A percentile compares a stretch with the other conserved stretches of the same genome.
Conservation (phyloP, 352 stramenopile species). For the Pythium diclinum region DNA sequence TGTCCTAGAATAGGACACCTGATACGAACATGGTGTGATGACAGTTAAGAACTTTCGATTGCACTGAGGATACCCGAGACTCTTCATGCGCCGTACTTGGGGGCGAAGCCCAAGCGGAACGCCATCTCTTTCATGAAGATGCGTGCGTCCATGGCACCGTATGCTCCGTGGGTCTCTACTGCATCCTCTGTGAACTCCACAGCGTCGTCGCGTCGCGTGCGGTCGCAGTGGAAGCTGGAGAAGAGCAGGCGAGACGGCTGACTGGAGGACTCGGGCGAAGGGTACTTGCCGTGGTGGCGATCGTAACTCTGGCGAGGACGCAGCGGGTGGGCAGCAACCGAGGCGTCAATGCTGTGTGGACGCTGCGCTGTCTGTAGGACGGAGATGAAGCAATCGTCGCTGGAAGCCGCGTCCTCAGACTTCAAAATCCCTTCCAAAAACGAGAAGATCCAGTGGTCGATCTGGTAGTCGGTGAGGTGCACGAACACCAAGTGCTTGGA, state of each 20-base stretch:
- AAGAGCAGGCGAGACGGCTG: constrained; percentile 42
- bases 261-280: constrained; percentile 4
- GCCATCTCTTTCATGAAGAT: constrained; percentile 79
- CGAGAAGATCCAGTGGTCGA: constrained; percentile 43
- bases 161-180: constrained; percentile 46
- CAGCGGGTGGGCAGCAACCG: constrained; percentile 35
- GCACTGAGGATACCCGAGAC: neutral
- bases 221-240: constrained; percentile 53
- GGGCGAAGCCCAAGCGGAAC: constrained; percentile 68
- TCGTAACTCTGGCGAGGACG: constrained; percentile 63
- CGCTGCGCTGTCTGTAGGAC: constrained; percentile 37
- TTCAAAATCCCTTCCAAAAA: constrained; percentile 29
- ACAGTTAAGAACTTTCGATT: neutral
- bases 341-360: constrained; percentile 11
- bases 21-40: neutral
- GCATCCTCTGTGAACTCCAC: constrained; percentile 47
- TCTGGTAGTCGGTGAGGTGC: constrained; percentile 34
- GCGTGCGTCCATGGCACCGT: constrained; percentile 65
- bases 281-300: constrained; percentile 59
- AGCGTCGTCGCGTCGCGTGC: constrained; percentile 58
- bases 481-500: constrained; percentile 58
- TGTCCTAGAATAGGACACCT: neutral
- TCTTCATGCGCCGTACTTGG: constrained; percentile 70
- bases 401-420: constrained; percentile 21
- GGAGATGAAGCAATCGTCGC: constrained; percentile 38